Conservation (phyloP, 805 yeast genomes). For the Ogataea sp. region DNA sequence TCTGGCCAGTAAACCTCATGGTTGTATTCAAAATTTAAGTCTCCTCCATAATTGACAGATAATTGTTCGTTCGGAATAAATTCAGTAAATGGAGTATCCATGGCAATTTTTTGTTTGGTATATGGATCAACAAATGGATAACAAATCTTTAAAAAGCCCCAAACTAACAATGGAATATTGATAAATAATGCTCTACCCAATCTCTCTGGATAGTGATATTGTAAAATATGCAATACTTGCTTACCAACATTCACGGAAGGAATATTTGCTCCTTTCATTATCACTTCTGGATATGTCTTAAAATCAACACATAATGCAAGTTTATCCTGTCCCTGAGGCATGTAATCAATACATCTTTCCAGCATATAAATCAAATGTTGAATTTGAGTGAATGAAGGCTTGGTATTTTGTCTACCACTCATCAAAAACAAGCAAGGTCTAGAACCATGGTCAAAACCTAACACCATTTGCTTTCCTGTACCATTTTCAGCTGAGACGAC, state of each 20-base stretch:
- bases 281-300: constrained; percentile 60
- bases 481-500: constrained; percentile 62
- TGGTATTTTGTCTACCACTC: constrained; percentile 97
- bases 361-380: constrained; percentile 90
- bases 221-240: constrained; percentile 84
- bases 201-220: constrained; percentile 96
- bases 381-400: constrained; percentile 80
- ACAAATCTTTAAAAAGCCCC: constrained; percentile 86
- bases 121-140: constrained; percentile 95
- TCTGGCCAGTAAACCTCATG: constrained; percentile 80
- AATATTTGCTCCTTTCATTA: constrained; percentile 44
- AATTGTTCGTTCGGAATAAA: constrained; percentile 79
- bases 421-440: constrained; percentile 87
- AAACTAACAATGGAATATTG: constrained; percentile 91
- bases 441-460: constrained; percentile 85
- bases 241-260: constrained; percentile 85
- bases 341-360: constrained; percentile 84
- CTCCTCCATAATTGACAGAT: constrained; percentile 79
- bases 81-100: constrained; percentile 78
- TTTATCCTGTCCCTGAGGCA: constrained; percentile 96
- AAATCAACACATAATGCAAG: constrained; percentile 88
- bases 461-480: constrained; percentile 84
- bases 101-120: constrained; percentile 88
- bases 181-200: constrained; percentile 86
- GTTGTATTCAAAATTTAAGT: constrained; percentile 72